phyloP scores from a whole-genome alignment of 192 early-diverging fungal species.

The Coemansia sp. region DNA sequence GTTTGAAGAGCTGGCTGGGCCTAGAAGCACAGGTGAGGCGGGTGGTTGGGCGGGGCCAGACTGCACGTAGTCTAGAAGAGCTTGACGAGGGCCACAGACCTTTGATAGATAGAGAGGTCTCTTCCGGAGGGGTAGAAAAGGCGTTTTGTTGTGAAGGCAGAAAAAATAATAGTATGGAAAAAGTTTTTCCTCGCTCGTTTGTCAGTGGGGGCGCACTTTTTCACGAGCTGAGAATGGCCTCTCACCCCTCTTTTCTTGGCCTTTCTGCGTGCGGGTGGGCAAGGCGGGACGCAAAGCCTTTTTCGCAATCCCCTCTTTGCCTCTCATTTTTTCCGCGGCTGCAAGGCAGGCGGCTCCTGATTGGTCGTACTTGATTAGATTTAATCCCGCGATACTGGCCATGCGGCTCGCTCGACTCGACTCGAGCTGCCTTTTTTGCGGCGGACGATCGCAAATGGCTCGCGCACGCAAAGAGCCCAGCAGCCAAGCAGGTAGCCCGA shows the following conservation, averaged over 20 bases:
- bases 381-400: neutral
- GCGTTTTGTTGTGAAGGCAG: conserved; percentile 1
- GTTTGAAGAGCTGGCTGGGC: neutral
- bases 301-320: neutral
- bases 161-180: conserved; percentile 16
- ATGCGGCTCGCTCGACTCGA: neutral
- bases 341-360: conserved; percentile 1
- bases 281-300: neutral
- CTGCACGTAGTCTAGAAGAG: conserved; percentile 4
- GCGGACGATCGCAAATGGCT: neutral
- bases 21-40: neutral
- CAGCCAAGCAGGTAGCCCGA: too few species aligned
- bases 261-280: neutral
- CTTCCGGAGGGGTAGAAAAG: neutral
- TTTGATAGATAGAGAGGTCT: conserved; percentile 8
- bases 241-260: neutral
- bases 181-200: neutral
- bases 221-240: neutral
- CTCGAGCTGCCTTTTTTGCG: neutral
- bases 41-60: conserved; percentile 15
- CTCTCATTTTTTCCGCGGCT: neutral
- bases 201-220: neutral
- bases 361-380: neutral
- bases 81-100: neutral
- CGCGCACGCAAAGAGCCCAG: neutral